Evolutionary conservation across 805 yeast species (phyloP).

Genomic region (Teunomyces atbi): DNA sequence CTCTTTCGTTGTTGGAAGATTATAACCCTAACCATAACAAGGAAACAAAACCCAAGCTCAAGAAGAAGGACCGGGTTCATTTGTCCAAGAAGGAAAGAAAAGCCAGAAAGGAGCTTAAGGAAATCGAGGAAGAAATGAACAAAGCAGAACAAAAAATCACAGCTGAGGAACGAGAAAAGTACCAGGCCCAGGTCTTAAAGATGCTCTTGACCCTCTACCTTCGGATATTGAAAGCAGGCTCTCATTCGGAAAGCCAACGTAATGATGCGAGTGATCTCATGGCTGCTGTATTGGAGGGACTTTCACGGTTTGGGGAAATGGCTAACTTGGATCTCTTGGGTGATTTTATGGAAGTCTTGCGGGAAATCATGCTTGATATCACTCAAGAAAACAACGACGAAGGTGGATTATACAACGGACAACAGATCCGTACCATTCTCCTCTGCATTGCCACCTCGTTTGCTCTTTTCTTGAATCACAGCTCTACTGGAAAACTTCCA

Average conservation of each 20-base stretch:
- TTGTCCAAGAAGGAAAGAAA: conserved; percentile 88
- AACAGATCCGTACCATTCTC: conserved; percentile 67
- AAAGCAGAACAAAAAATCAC: conserved; percentile 86
- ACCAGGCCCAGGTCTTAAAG: conserved; percentile 82
- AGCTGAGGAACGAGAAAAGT: conserved; percentile 79
- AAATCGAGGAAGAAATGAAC: conserved; percentile 85
- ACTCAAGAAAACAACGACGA: conserved; percentile 22
- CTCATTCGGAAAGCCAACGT: conserved; percentile 34
- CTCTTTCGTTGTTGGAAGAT: conserved; percentile 64
- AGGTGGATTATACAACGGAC: conserved; percentile 31
- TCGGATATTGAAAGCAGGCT: conserved; percentile 61
- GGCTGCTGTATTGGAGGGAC: conserved; percentile 88
- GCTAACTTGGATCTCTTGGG: conserved; percentile 91
- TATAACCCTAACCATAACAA: conserved; percentile 65
- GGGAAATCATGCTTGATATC: conserved; percentile 68
- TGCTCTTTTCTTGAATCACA: conserved; percentile 75
- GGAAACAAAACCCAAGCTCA: conserved; percentile 36
- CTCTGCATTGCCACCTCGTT: conserved; percentile 89
- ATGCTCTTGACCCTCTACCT: conserved; percentile 69
- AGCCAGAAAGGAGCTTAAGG: conserved; percentile 79
- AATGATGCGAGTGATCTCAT: conserved; percentile 54
- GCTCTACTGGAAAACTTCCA: conserved; percentile 55
- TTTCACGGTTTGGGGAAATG: conserved; percentile 87
- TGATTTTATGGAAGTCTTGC: conserved; percentile 83
- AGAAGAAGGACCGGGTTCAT: conserved; percentile 88